Evolutionary conservation across 2,329 filamentous ascomycete genomes (phyloP).

Genomic region (Aureobasidium leucospermi): DNA sequence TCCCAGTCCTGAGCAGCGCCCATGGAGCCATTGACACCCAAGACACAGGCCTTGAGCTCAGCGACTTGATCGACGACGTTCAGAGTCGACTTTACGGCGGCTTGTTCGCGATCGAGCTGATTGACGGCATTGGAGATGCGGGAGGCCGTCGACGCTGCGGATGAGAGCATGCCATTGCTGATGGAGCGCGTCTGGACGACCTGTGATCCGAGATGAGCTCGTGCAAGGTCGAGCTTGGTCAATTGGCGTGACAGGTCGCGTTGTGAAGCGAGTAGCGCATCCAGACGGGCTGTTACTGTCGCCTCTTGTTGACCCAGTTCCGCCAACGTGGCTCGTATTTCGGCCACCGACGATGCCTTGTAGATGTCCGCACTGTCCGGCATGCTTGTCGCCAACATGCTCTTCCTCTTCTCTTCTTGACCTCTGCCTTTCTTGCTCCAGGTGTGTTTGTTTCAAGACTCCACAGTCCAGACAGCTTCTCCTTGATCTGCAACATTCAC

Average conservation of each 20-base stretch:
- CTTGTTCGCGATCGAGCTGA: conserved; percentile 82
- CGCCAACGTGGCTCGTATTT: conserved; percentile 71
- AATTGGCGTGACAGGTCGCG: conserved; percentile 81
- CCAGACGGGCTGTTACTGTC: conserved; percentile 64
- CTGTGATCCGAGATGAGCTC: conserved; percentile 81
- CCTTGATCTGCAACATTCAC: background rate
- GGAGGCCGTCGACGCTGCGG: conserved; percentile 76
- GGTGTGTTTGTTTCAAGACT: background rate
- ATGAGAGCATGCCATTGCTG: conserved; percentile 83
- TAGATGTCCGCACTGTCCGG: conserved; percentile 37
- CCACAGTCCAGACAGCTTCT: background rate
- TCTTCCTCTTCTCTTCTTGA: background rate
- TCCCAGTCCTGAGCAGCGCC: conserved; percentile 98
- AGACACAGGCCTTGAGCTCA: conserved; percentile 92
- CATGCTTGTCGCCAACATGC: background rate
- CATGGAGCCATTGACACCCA: conserved; percentile 93
- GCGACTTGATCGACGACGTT: conserved; percentile 92
- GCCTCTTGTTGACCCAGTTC: conserved; percentile 70
- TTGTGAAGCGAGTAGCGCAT: conserved; percentile 72
- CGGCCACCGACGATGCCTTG: conserved; percentile 65
- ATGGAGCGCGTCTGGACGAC: conserved; percentile 75
- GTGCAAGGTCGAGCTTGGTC: conserved; percentile 77
- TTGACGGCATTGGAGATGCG: conserved; percentile 82
- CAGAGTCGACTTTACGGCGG: conserved; percentile 80
- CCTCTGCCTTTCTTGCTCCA: background rate